Evolutionary conservation across 805 yeast species (phyloP).

Genomic region (Priceomyces carsonii): DNA sequence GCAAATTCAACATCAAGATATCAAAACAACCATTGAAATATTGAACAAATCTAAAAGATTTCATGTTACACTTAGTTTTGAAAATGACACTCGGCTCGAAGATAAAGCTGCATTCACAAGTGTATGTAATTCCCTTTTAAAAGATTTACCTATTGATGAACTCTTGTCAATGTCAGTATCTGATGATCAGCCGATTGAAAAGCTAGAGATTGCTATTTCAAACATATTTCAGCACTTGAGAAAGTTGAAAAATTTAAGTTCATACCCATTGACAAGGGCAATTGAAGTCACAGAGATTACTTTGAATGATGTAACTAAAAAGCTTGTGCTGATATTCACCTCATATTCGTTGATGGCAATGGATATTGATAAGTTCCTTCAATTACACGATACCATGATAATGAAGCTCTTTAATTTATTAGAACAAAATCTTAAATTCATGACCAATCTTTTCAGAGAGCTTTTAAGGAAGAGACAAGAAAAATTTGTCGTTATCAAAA

Average conservation of each 20-base stretch:
- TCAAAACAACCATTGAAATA: conserved; percentile 57
- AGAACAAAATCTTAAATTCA: conserved; percentile 63
- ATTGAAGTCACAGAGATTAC: conserved; percentile 66
- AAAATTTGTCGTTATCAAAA: conserved; percentile 63
- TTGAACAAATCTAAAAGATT: conserved; percentile 73
- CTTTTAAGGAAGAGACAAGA: conserved; percentile 71
- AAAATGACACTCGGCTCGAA: conserved; percentile 67
- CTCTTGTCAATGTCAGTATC: conserved; percentile 28
- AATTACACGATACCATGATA: conserved; percentile 19
- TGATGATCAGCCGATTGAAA: conserved; percentile 31
- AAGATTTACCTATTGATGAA: conserved; percentile 69
- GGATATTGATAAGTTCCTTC: conserved; percentile 38
- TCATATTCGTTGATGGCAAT: conserved; percentile 45
- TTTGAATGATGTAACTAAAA: conserved; percentile 54
- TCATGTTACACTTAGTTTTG: conserved; percentile 73
- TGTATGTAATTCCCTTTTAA: conserved; percentile 61
- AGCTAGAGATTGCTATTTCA: conserved; percentile 46
- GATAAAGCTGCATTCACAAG: conserved; percentile 53
- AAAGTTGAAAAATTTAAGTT: conserved; percentile 49
- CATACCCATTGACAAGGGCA: conserved; percentile 67
- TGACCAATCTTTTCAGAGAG: conserved; percentile 70
- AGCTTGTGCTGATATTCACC: conserved; percentile 40
- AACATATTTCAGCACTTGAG: conserved; percentile 62
- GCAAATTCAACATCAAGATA: conserved; percentile 58
- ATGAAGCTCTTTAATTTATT: conserved; percentile 45